phyloP scores from a whole-genome alignment of 371 early-diverging fungal species.

The Mortierella sp. region DNA sequence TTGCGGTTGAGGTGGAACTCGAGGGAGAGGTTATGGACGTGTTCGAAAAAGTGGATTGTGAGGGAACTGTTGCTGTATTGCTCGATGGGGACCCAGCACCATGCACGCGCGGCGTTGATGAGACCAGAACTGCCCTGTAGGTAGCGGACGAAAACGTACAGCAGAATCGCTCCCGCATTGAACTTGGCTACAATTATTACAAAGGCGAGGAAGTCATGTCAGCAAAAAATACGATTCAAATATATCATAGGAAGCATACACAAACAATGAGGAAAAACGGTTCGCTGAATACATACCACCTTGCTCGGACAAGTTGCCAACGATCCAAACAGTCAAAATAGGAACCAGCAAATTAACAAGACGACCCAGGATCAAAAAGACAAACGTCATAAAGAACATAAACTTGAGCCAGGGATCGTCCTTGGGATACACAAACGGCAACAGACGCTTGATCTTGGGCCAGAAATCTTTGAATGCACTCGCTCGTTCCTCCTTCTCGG shows the following conservation, averaged over 20 bases:
- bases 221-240: not conserved
- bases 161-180: slow-evolving; percentile 25
- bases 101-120: slow-evolving; percentile 80
- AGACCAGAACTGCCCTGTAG: slow-evolving; percentile 89
- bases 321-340: slow-evolving; percentile 79
- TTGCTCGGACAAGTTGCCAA: slow-evolving; percentile 67
- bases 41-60: slow-evolving; percentile 87
- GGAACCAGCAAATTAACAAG: slow-evolving; percentile 86
- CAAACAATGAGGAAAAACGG: not conserved
- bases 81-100: slow-evolving; percentile 92
- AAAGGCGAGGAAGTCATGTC: not conserved
- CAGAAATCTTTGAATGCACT: slow-evolving; percentile 63
- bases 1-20: slow-evolving; percentile 93
- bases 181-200: slow-evolving; percentile 16
- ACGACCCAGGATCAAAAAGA: slow-evolving; percentile 78
- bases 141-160: slow-evolving; percentile 80
- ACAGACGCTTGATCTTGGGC: slow-evolving; percentile 69
- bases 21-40: slow-evolving; percentile 84
- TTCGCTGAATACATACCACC: slow-evolving; percentile 30
- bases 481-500: slow-evolving; percentile 34
- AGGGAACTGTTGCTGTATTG: slow-evolving; percentile 88
- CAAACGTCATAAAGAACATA: slow-evolving; percentile 74
- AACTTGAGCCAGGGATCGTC: slow-evolving; percentile 70
- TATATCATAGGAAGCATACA: not conserved
- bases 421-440: slow-evolving; percentile 90